phyloP scores from a whole-genome alignment of 2,329 filamentous ascomycete genomes.

The Neofusicoccum kwambonambiense region DNA sequence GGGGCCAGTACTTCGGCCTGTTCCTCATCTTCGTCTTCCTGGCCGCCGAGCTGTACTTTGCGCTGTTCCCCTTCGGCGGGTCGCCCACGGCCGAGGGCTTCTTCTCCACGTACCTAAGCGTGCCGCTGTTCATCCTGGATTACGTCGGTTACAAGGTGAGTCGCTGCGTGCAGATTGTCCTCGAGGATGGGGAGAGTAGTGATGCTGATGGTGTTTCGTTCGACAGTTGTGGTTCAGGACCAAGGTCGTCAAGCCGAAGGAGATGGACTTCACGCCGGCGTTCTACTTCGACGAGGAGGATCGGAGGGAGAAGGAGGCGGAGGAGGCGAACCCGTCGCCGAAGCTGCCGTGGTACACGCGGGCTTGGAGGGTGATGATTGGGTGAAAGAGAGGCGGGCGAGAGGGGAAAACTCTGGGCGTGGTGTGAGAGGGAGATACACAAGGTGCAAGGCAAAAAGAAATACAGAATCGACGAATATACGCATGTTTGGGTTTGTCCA shows the following conservation, averaged over 20 bases:
- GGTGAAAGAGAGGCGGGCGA: not conserved
- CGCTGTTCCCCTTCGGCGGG: constrained; percentile 31
- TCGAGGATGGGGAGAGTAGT: too few relatives aligned
- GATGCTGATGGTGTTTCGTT: not conserved
- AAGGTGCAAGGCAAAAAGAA: too few relatives aligned
- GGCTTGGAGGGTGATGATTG: not conserved
- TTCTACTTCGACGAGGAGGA: constrained; percentile 2
- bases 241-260: not conserved
- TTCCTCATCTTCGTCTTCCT: constrained; percentile 51
- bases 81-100: constrained; percentile 32
- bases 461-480: too few relatives aligned
- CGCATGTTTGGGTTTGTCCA: too few relatives aligned
- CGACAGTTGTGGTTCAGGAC: not conserved
- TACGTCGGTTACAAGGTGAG: constrained; percentile 25
- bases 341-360: not conserved
- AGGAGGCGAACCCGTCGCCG: not conserved
- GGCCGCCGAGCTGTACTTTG: constrained; percentile 47
- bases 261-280: not conserved
- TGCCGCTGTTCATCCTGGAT: constrained; percentile 33
- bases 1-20: constrained; percentile 51
- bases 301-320: not conserved
- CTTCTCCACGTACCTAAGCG: constrained; percentile 34
- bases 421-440: too few relatives aligned
- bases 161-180: not conserved
- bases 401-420: too few relatives aligned